Evolutionary conservation across 164 flowering plant species (phyloP), one percentile per base, ranked within the genome.

Genomic region (Echeveria elegans): DNA sequence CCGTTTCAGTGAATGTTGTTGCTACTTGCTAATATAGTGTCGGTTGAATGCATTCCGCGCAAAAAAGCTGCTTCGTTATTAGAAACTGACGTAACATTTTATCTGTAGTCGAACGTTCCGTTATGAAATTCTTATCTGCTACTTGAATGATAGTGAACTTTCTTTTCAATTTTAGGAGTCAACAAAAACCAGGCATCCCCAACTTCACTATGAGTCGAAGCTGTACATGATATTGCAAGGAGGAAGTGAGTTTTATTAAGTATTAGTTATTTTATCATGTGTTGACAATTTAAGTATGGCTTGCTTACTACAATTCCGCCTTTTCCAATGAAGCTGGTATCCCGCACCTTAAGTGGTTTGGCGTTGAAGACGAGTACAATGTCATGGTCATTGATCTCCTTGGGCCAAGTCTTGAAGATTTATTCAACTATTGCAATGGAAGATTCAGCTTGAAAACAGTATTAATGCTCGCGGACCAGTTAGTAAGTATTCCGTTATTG

Each of bases 321-420:
- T 40, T 21, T 4, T 23, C 41, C 6, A 41, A 1, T 75, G 76
- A 38, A 83, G 87, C 82, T 59, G 90, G 90, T 10, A 60, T 86
- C 73, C 86, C 90, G 23, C 83, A 82, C 72, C 77, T 83, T 7
- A 83, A 80, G 69, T 86, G 90, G 90, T 82, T 66, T 78, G 90
- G 90, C 30, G 83, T 83, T 68, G 90, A 83, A 71, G 83, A 81
- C 6, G 89, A 83, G 34, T 83, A 82, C 73, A 86, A 81, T 80
- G 75, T 74, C 58, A 81, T 86, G 86, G 86, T 81, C 30, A 86
- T 86, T 75, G 90, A 86, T 53, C 88, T 86, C 72, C 87, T 85
- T 63, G 89, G 89, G 16, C 89, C 87, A 45, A 85, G 89, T 69
- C 75, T 85, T 37, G 90, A 86, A 72, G 88, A 86, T 70, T 73